These are phyloP conservation scores for Pythium oligandrum DNA, from an alignment of 352 stramenopile species.

Conservation along the genomic window DNA sequence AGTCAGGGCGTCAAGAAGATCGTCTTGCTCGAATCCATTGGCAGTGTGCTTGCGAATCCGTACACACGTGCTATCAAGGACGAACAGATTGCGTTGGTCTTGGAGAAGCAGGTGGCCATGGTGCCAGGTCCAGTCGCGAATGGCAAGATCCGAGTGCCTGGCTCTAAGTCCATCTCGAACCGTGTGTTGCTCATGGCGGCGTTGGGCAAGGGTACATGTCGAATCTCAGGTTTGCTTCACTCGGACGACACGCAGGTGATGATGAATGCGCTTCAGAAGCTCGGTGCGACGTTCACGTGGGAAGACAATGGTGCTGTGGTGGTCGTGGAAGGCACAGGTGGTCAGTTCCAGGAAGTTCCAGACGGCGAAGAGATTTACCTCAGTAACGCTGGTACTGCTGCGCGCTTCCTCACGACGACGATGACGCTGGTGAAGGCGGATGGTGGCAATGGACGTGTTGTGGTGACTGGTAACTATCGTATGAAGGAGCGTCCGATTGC, in stretches of 20 bases:
- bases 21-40: slow-evolving; percentile 67
- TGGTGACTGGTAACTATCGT: slow-evolving; percentile 92
- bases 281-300: slow-evolving; percentile 85
- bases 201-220: slow-evolving; percentile 80
- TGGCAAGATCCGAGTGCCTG: slow-evolving; percentile 86
- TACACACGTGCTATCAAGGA: slow-evolving; percentile 70
- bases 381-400: slow-evolving; percentile 91
- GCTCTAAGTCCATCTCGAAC: slow-evolving; percentile 98
- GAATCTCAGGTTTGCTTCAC: slow-evolving; percentile 92
- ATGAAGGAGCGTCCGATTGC: slow-evolving; percentile 98
- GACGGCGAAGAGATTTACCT: slow-evolving; percentile 72
- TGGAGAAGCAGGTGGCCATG: slow-evolving; percentile 72
- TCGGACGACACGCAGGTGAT: slow-evolving; percentile 98
- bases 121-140: slow-evolving; percentile 36
- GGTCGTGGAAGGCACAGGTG: slow-evolving; percentile 73
- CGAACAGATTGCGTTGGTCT: slow-evolving; percentile 66
- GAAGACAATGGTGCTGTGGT: slow-evolving; percentile 70
- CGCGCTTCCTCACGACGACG: slow-evolving; percentile 93
- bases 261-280: slow-evolving; percentile 92
- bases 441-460: slow-evolving; percentile 26
- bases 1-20: slow-evolving; percentile 79
- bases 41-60: slow-evolving; percentile 58
- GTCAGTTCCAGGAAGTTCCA: slow-evolving; percentile 40
- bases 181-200: slow-evolving; percentile 94
- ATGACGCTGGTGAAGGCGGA: slow-evolving; percentile 58